Percentiles rank a stretch among this genome's conserved stretches.
Evolutionary conservation across 306 rosid species (phyloP).

Genomic region (Pterocarpus macrocarpus): DNA sequence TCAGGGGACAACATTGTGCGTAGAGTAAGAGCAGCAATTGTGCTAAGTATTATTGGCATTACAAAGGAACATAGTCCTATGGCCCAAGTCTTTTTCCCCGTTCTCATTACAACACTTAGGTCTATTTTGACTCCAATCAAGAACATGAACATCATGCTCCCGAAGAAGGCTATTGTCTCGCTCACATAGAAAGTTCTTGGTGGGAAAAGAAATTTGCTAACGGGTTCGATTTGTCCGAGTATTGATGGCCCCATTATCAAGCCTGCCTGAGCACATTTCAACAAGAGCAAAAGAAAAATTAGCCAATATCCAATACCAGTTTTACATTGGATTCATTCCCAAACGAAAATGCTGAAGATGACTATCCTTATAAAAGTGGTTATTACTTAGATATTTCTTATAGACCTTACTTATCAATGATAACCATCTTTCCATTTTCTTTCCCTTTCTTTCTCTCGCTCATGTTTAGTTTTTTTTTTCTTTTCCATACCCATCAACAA

Average conservation of each 20-base stretch:
- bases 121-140: conserved; percentile 65
- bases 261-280: conserved; percentile 54
- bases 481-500: no score
- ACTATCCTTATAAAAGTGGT: no score
- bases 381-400: no score
- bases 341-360: neutral
- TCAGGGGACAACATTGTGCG: conserved; percentile 14
- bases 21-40: neutral
- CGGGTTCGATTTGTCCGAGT: conserved; percentile 26
- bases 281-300: neutral
- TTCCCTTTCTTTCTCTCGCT: no score
- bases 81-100: conserved; percentile 58
- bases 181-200: conserved; percentile 47
- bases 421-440: no score
- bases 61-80: conserved; percentile 48
- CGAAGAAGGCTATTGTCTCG: conserved; percentile 58
- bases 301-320: neutral
- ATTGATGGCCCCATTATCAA: conserved; percentile 61
- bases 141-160: conserved; percentile 62
- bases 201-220: conserved; percentile 46
- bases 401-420: no score
- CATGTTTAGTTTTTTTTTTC: no score
- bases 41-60: conserved; percentile 36
- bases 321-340: neutral
- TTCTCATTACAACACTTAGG: neutral